Conservation (phyloP, 2,329 filamentous ascomycete species). For the Xylaria sp. region DNA sequence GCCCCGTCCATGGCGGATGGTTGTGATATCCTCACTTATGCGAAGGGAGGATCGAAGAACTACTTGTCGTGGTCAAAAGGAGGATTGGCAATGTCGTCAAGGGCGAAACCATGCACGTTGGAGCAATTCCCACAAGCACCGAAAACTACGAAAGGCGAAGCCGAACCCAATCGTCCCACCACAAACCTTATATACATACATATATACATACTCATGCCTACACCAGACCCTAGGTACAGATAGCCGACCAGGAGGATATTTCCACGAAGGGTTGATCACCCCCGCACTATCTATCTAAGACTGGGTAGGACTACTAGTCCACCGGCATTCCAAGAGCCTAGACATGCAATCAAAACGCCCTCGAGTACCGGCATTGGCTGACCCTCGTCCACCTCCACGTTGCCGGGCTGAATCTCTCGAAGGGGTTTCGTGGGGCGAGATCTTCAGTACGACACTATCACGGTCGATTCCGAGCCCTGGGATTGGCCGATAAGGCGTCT, state of each 20-base stretch:
- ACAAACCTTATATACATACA: constrained; percentile 19
- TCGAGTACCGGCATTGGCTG: constrained; percentile 10
- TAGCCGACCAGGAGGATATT: constrained; percentile 1
- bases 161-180: neutral
- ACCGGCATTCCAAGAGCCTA: neutral
- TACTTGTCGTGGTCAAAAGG: constrained; percentile 2
- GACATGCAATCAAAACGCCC: constrained; percentile 19
- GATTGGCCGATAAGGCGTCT: constrained; percentile 33
- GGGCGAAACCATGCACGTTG: neutral
- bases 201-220: neutral
- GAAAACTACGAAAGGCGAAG: neutral
- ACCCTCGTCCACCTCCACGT: constrained; percentile 2
- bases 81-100: neutral
- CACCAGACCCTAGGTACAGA: neutral
- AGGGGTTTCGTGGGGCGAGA: constrained; percentile 15
- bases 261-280: constrained; percentile 10
- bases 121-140: neutral
- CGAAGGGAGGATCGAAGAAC: neutral
- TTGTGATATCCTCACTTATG: neutral
- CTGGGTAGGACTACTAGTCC: constrained; percentile 1
- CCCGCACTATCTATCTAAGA: constrained; percentile 28
- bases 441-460: neutral
- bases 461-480: neutral
- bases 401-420: constrained; percentile 27
- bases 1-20: constrained; percentile 27